Conservation (phyloP, 371 early-diverging fungal genomes). For the Mortierella sp. region DNA sequence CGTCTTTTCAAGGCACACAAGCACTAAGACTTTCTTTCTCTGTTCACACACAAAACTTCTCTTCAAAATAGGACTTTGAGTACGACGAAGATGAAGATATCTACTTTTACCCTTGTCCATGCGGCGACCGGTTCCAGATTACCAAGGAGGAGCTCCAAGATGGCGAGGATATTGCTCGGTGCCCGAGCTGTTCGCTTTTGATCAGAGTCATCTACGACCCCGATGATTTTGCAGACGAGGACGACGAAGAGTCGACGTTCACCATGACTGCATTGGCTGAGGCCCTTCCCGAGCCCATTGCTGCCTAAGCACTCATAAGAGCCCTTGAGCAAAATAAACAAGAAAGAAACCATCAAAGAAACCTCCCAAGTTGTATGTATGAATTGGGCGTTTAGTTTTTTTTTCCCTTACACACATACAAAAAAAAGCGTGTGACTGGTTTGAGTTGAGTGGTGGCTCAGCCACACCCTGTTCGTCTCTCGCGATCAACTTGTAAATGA, state of each 20-base stretch:
- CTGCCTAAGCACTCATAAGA: conserved; percentile 27
- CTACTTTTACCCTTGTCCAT: conserved; percentile 99
- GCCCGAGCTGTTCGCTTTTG: conserved; percentile 97
- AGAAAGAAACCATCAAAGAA: background rate
- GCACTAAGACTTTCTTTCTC: background rate
- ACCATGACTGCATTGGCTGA: conserved; percentile 38
- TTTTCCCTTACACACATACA: background rate
- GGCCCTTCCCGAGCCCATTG: conserved; percentile 44
- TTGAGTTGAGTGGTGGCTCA: background rate
- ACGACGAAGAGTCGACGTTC: conserved; percentile 52
- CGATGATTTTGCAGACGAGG: conserved; percentile 53
- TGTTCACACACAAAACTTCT: background rate
- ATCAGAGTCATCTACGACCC: conserved; percentile 91
- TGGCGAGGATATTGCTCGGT: conserved; percentile 96
- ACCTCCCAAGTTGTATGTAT: background rate
- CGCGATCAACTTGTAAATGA: background rate
- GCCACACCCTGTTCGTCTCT: background rate
- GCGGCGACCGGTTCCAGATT: conserved; percentile 99
- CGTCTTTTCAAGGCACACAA: background rate
- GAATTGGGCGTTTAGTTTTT: conserved; percentile 5
- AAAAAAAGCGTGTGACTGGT: background rate
- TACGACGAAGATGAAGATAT: conserved; percentile 88
- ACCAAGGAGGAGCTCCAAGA: conserved; percentile 88
- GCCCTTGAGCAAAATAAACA: conserved; percentile 6
- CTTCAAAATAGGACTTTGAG: conserved; percentile 91